Base-by-base conservation (phyloP, 2,329 filamentous ascomycete species). In the Colletotrichum gloeosporioides region DNA sequence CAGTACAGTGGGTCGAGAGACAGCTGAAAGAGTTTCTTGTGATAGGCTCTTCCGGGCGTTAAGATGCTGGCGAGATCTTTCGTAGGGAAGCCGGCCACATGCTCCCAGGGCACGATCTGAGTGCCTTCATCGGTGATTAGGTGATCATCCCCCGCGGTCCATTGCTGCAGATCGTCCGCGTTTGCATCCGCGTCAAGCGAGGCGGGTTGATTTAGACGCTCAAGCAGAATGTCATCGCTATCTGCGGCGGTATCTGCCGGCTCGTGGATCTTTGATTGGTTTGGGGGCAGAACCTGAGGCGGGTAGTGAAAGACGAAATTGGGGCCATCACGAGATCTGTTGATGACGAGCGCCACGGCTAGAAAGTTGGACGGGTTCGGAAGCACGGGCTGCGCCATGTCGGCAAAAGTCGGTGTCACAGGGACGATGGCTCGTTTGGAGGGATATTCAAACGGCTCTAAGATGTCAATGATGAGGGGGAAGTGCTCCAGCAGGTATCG, bases 291-390 rank as follows among this genome's bases (percentile, higher is more conserved):
- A 59, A 91, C 88, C 63, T 87, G 83, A n/a, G 93, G 90, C n/a
- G 95, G 95, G 81, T 97, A 97, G 84, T 98, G 95, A 84, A 96
- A 98, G 80, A 97, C 94, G 80, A 97, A 94, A 78, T 93, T 92
- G 32, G 95, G 94, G 18, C 95, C 95, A 80, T 95, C 94, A 78
- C 94, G 92, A 39, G 94, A 95, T 78, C 94, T 91, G 80, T 92
- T 92, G 80, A 95, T 92, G 79, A 96, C 92, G 53, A 96, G 90
- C 68, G 95, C 92, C 73, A 96, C 92, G 57, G 93, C 94, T 68
- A 96, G 84, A 78, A 92, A 89, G 81, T 91, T 92, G 78, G 89
- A 88, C 44, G 85, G 82, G 81, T 87, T 90, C 71, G 91, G 88
- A 8, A 89, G 84, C 25, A 88, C 82, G 25, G 88, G 87, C 69